Percentiles rank a stretch among this genome's conserved stretches.
Evolutionary conservation across 2,329 filamentous ascomycete genomes (phyloP).

Genomic region (Exserohilum rostratum): DNA sequence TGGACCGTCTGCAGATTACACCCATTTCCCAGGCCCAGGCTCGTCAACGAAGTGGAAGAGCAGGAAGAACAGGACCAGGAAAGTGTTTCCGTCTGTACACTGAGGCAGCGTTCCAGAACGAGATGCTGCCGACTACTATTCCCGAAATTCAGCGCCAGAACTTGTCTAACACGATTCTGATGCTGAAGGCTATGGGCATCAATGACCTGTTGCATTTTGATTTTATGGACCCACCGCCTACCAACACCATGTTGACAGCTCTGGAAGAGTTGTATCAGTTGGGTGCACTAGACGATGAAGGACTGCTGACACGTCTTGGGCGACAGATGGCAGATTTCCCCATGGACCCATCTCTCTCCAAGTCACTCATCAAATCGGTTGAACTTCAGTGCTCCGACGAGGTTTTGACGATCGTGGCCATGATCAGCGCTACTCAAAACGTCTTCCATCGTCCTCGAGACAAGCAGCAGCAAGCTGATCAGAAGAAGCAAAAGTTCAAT

Average conservation of each 20-base stretch:
- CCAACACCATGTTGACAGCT: constrained; percentile 96
- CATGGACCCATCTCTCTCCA: constrained; percentile 92
- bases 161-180: constrained; percentile 87
- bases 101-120: constrained; percentile 91
- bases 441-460: constrained; percentile 97
- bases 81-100: constrained; percentile 92
- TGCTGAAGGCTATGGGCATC: constrained; percentile 99
- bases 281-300: constrained; percentile 92
- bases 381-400: constrained; percentile 92
- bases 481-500: constrained; percentile 98
- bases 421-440: constrained; percentile 74
- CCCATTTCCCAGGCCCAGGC: constrained; percentile 97
- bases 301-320: constrained; percentile 85
- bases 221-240: constrained; percentile 98
- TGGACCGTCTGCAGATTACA: constrained; percentile 95
- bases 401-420: constrained; percentile 81
- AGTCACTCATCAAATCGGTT: constrained; percentile 85
- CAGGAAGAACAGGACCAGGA: constrained; percentile 91
- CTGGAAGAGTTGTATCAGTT: constrained; percentile 94
- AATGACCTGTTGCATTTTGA: constrained; percentile 97
- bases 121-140: constrained; percentile 95
- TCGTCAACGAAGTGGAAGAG: constrained; percentile 89
- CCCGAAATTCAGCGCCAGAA: constrained; percentile 98
- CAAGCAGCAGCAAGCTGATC: constrained; percentile 93
- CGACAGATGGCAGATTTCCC: constrained; percentile 99